These are phyloP conservation scores for Fusarium incarnatum DNA, from an alignment of 2,329 filamentous ascomycete species.

Conservation along the genomic window DNA sequence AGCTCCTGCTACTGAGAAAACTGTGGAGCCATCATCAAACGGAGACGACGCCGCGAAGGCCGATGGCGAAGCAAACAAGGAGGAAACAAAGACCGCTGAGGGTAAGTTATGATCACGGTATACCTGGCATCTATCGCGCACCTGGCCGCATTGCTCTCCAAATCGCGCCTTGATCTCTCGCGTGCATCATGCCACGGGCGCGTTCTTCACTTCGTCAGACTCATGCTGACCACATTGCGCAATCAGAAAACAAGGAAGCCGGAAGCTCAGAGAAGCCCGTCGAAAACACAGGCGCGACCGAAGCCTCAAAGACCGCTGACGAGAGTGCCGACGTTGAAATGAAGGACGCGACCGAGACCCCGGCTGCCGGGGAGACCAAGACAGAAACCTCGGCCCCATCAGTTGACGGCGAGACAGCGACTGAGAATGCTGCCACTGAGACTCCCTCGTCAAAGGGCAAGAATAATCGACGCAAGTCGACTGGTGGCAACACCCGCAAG, in stretches of 20 bases:
- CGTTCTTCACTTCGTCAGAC: slow-evolving; percentile 37
- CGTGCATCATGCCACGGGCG: slow-evolving; percentile 34
- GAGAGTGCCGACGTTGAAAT: slow-evolving; percentile 66
- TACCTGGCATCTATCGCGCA: slow-evolving; percentile 20
- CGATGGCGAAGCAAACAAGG: slow-evolving; percentile 43
- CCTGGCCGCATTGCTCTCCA: slow-evolving; percentile 6
- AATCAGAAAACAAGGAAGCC: slow-evolving; percentile 45
- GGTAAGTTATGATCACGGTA: slow-evolving; percentile 47
- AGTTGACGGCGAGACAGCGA: slow-evolving; percentile 45
- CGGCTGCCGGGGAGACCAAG: slow-evolving; percentile 47
- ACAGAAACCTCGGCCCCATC: slow-evolving; percentile 43
- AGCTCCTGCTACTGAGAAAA: slow-evolving; percentile 42
- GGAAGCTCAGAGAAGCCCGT: slow-evolving; percentile 48
- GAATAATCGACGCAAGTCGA: slow-evolving; percentile 80
- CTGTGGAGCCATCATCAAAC: slow-evolving; percentile 37
- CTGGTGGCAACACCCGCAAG: slow-evolving; percentile 76
- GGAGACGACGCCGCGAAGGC: slow-evolving; percentile 43
- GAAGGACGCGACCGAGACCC: slow-evolving; percentile 51
- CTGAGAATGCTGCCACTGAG: slow-evolving; percentile 44
- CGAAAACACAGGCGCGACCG: slow-evolving; percentile 45
- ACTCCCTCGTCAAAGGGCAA: slow-evolving; percentile 49
- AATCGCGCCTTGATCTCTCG: slow-evolving; percentile 19
- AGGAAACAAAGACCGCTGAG: slow-evolving; percentile 46
- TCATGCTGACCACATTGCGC: slow-evolving; percentile 46
- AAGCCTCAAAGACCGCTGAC: slow-evolving; percentile 44